Conservation (phyloP, 345 rosid genomes). For the Litchi chinensis region DNA sequence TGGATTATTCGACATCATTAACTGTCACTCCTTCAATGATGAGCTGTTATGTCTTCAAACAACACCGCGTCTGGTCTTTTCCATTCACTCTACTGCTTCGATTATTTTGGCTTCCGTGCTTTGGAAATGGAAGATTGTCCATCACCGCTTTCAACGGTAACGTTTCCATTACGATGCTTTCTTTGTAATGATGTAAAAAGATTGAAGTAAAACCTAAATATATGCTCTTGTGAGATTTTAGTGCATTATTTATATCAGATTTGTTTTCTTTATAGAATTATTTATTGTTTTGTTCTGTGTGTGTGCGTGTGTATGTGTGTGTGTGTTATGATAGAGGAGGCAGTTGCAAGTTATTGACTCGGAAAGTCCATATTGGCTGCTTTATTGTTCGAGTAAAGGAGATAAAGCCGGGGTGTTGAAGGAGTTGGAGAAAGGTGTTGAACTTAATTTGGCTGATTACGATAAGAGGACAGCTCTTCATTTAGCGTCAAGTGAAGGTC, state of each 20-base stretch:
- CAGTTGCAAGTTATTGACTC: conserved; percentile 32
- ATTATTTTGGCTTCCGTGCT: neutral
- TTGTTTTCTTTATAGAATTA: neutral
- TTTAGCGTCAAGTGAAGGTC: conserved; percentile 65
- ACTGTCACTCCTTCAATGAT: conserved; percentile 15
- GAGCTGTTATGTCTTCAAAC: conserved; percentile 4
- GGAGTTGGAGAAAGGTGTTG: conserved; percentile 53
- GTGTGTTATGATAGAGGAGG: conserved; percentile 26
- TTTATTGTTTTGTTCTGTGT: neutral
- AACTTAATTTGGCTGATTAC: conserved; percentile 54
- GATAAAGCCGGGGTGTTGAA: conserved; percentile 53
- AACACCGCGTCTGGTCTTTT: neutral
- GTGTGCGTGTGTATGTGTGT: conserved; percentile 1
- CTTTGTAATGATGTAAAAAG: neutral
- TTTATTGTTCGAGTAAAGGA: conserved; percentile 53
- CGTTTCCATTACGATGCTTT: neutral
- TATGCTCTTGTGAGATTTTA: neutral
- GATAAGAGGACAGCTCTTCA: conserved; percentile 73
- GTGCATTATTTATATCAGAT: neutral
- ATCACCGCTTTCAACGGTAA: conserved; percentile 29
- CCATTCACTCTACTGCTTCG: neutral
- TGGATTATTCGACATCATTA: conserved; percentile 13
- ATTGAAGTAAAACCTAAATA: neutral
- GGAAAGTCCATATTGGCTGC: conserved; percentile 51
- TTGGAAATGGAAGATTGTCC: conserved; percentile 34